Evolutionary conservation across 31 red algal genomes (phyloP).

Genomic region (Asparagopsis taxiformis): DNA sequence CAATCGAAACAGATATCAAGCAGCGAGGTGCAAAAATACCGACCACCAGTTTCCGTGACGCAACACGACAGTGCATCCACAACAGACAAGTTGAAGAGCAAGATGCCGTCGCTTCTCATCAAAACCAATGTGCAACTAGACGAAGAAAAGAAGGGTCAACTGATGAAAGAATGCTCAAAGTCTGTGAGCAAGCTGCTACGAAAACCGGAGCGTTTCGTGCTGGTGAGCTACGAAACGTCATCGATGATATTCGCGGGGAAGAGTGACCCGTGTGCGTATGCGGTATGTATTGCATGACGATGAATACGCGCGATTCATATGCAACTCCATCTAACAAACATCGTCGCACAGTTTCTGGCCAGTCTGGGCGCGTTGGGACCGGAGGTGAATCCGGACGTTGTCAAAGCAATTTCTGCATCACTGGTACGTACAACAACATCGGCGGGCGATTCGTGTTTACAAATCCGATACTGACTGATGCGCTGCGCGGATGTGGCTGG

Average conservation of each 20-base stretch:
- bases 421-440: not conserved
- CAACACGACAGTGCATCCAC: too few species aligned
- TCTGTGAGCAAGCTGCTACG: not conserved
- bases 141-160: not conserved
- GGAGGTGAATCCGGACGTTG: conserved; percentile 7
- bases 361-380: conserved; percentile 12
- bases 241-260: conserved; percentile 8
- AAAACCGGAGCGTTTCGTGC: not conserved
- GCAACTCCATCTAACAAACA: too few species aligned
- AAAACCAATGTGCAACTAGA: conserved; percentile 14
- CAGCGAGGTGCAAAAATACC: too few species aligned
- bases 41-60: too few species aligned
- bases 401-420: not conserved
- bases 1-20: too few species aligned
- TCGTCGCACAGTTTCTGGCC: conserved; percentile 5
- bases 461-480: too few species aligned
- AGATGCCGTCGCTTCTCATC: conserved; percentile 6
- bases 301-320: too few species aligned
- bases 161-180: conserved; percentile 4
- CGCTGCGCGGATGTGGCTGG: too few species aligned
- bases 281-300: not conserved
- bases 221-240: conserved; percentile 4
- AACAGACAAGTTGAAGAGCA: not conserved
- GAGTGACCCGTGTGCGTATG: not conserved
- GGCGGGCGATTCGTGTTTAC: not conserved